Base-by-base conservation (phyloP, 2,329 filamentous ascomycete genomes). In the Blastomyces silverae region DNA sequence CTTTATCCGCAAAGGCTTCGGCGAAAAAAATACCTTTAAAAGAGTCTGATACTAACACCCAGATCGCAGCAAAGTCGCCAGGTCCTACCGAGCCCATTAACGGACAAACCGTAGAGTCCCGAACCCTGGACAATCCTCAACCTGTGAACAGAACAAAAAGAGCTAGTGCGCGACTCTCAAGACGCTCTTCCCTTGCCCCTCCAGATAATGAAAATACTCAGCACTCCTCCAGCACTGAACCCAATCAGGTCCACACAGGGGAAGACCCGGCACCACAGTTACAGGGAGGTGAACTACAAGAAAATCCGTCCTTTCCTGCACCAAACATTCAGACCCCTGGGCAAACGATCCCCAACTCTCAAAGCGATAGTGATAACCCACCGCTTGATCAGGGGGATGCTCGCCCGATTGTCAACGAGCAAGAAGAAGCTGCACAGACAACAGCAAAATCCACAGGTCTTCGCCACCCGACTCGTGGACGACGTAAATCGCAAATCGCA, bases 401-500 rank as follows among this genome's bases (percentile, higher is more conserved):
- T 8, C 37, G 22, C 28, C 15, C 39, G 13, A 17, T 28, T 25
- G 42, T 2, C 44, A 42, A 61, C 5, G 44, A 61, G 3, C 58
- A 46, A 34, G 39, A 31, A 50, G 44, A 50, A 61, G 3, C 17
- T 37, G 6, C 42, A 13, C 28, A 37, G 3, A 50, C n/a, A n/a
- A 15, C 58, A 17, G 15, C 58, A 37, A 22, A 61, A 22, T 28
- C 42, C 8, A 15, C n/a, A 61, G 20, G 20, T 3, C 17, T 15
- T 34, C 42, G 10, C n/a, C n/a, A 58, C n/a, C 11, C 56, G 10
- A n/a, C 34, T 28, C n/a, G 17, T n/a, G 58, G 34, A 10, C 52
- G 73, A 69, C 63, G 66, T 31, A 77, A 73, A 60, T 72, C 74
- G 37, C 74, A 73, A 66, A 68, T 76, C 57, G 72, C 74, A 62